Base-by-base conservation (phyloP, 768 basidiomycete species). In the Russula foetens region DNA sequence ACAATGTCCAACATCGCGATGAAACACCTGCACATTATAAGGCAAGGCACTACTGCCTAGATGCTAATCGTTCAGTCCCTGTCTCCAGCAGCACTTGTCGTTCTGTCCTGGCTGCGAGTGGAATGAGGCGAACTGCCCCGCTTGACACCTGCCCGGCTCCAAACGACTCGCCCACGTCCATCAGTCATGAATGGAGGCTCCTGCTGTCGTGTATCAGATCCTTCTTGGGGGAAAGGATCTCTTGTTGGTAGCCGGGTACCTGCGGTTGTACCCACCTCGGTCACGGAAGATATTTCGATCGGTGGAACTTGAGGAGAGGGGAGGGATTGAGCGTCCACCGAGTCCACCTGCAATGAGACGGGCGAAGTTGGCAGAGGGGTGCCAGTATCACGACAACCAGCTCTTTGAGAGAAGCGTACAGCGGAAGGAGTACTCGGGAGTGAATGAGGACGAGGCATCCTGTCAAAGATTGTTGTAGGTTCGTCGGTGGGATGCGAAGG, bases 131-230 rank as follows among this genome's bases (percentile, higher is more conserved):
- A 53, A 38, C n/a, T 26, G 15, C 56, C 56, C 17, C 38, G 56
- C 43, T 66, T 66, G 44, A 44, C 58, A 19, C 58, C 58, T 17
- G 67, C 60, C 39, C 60, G 68, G 46, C 72, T 73, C 71, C 71
- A 72, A 5, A 73, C 72, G 33, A 73, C 72, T 19, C 71, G 67
- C 19, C 73, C 72, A n/a, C 71, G 71, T 2, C 72, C 73, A 56
- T 74, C 73, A 2, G 72, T 73, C 63, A 68, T 63, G 64, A 73
- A 71, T 4, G 72, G 72, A 24, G 72, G 72, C 29, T 71, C 57
- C 41, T 56, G 58, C 15, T 48, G 63, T 48, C 56, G 50, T 28
- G 53, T 58, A 28, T 55, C 50, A 26, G 11, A 21, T 17, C 44
- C 26, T 39, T 44, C 50, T 11, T 21, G 43, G 8, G 38, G 19